Evolutionary conservation across 495 filamentous ascomycete species (phyloP), one percentile per base, ranked within the genome.

Genomic region (Monascus purpureus): DNA sequence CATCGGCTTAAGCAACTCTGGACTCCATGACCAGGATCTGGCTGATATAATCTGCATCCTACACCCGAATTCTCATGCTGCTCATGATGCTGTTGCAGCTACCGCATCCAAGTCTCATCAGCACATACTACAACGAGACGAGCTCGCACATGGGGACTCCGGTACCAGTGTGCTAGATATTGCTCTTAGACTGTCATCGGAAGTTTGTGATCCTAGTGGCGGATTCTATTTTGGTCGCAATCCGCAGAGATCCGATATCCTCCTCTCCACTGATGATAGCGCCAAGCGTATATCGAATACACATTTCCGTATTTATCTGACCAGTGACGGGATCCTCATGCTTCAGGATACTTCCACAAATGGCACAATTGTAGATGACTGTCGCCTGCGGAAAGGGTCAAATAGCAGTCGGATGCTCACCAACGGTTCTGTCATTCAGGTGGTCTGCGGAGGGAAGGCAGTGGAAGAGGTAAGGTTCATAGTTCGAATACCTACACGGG

Each of bases 211-310:
- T 34, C 68, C 75, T 2, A 25, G 44, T 0, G 45, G 66, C 25
- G 90, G 90, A 7, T 96, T 92, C 52, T 63, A 68, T 15, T 96
- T 97, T 52, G 90, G 90, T 14, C 74, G 90, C 25, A 83, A 88
- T 40, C 29, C 41, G 2, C 25, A 35, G n/a, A 61, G 61, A 20
- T 88, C 80, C 48, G 92, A 97, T 50, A 63, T 96, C 19, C 58
- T 77, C 20, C 65, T 88, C 14, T 47, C 61, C 6, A 46, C 57
- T 2, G 51, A 59, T 13, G 50, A 67, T 28, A 65, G 77, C 29
- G 65, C 71, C 2, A 52, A 63, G 32, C 68, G 75, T 13, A 62
- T 95, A 23, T 94, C 86, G 54, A 94, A 94, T 47, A 63, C 72
- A 8, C 90, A 97, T 46, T 97, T 94, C 50, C 75, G 83, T 20